Conservation (phyloP, 345 rosid genomes). For the Salix exigua region DNA sequence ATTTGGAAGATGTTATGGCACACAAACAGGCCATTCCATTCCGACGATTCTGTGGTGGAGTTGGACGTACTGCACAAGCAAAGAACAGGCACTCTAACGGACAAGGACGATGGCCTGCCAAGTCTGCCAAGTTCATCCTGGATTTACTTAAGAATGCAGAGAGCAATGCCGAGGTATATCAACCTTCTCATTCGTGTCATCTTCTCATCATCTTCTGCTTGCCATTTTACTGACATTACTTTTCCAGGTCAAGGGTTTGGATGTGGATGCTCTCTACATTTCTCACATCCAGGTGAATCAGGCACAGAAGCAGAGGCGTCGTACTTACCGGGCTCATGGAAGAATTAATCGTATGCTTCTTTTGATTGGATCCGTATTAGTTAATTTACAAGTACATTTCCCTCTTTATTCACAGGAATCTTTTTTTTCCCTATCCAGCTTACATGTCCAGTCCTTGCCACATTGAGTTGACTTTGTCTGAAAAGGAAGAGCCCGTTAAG, state of each 20-base stretch:
- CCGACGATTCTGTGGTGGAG: constrained; percentile 88
- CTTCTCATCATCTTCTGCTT: background rate
- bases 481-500: constrained; percentile 91
- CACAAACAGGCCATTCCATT: constrained; percentile 99
- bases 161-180: constrained; percentile 85
- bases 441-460: constrained; percentile 98
- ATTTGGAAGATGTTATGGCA: constrained; percentile 88
- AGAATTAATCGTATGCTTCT: constrained; percentile 77
- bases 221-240: background rate
- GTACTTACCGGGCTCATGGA: constrained; percentile 98
- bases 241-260: constrained; percentile 89
- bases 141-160: constrained; percentile 94
- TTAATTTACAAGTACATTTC: no score
- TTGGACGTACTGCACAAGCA: constrained; percentile 99
- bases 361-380: background rate
- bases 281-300: constrained; percentile 97
- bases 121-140: constrained; percentile 81
- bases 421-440: constrained; percentile 39
- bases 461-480: constrained; percentile 80
- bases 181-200: background rate
- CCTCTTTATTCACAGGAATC: background rate
- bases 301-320: constrained; percentile 90
- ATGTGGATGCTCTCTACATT: constrained; percentile 72
- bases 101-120: constrained; percentile 94
- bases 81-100: constrained; percentile 96